These are phyloP conservation scores for Beauveria caledonica DNA, from an alignment of 2,329 filamentous ascomycete genomes.

Conservation along the genomic window DNA sequence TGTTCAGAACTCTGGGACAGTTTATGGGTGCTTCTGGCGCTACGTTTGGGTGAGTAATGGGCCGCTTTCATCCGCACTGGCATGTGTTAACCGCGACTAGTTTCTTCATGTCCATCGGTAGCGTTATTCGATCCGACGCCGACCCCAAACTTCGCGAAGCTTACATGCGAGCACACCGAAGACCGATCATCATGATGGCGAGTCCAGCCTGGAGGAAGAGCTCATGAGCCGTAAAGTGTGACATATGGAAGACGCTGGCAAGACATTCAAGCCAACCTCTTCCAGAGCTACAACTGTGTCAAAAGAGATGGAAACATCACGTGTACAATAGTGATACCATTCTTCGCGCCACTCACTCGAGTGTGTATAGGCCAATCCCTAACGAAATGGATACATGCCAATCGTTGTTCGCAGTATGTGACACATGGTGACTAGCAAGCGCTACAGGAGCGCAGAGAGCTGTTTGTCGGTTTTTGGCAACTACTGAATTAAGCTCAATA, in stretches of 20 bases:
- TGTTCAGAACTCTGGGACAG: constrained; percentile 89
- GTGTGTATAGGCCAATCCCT: constrained; percentile 4
- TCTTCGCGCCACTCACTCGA: background rate
- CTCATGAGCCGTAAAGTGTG: background rate
- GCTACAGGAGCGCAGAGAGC: background rate
- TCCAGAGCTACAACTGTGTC: constrained; percentile 22
- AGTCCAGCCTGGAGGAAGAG: constrained; percentile 29
- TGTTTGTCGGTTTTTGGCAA: background rate
- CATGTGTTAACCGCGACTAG: constrained; percentile 26
- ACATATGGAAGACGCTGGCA: constrained; percentile 12
- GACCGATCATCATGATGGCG: constrained; percentile 56
- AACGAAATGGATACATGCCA: background rate
- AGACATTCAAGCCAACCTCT: constrained; percentile 42
- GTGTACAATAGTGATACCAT: constrained; percentile 16
- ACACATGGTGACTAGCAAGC: background rate
- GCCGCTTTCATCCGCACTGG: background rate
- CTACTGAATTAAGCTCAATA: too few species aligned
- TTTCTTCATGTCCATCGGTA: constrained; percentile 99
- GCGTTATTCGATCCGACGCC: constrained; percentile 87
- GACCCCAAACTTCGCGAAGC: constrained; percentile 67
- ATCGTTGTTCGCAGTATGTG: background rate
- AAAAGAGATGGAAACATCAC: constrained; percentile 9
- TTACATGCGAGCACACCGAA: constrained; percentile 65
- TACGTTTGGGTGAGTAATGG: constrained; percentile 71
- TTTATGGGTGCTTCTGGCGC: constrained; percentile 94